Conservation (phyloP, 73 alveolate genomes). For the Vitrella brassicaformis region DNA sequence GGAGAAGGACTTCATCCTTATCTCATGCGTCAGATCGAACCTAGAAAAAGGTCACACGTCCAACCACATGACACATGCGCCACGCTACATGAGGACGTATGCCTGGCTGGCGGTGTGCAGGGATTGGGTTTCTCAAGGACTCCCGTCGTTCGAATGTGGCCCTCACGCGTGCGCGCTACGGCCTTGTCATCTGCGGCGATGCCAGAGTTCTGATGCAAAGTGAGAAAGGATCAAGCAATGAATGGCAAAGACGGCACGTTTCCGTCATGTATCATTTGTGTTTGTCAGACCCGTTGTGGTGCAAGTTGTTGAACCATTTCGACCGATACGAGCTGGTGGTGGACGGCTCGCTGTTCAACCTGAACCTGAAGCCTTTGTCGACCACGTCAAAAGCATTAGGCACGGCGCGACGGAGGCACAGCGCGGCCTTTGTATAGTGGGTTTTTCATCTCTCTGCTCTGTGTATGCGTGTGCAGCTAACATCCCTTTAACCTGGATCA, state of each 20-base stretch:
- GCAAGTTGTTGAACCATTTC: slow-evolving; percentile 81
- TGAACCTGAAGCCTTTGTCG: slow-evolving; percentile 3
- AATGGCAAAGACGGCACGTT: slow-evolving; percentile 3
- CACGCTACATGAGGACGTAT: too few species aligned
- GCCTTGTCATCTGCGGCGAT: slow-evolving; percentile 94
- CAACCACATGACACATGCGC: too few species aligned
- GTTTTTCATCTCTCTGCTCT: too few species aligned
- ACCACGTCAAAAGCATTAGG: too few species aligned
- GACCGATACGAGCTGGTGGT: slow-evolving; percentile 83
- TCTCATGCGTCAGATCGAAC: slow-evolving; percentile 94
- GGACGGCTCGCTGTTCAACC: slow-evolving; percentile 76
- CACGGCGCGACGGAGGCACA: too few species aligned
- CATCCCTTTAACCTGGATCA: too few species aligned
- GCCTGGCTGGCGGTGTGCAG: too few species aligned
- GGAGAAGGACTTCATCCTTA: slow-evolving; percentile 90
- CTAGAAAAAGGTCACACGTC: slow-evolving; percentile 34
- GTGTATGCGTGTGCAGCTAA: too few species aligned
- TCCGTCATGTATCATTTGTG: neutral
- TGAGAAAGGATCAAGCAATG: slow-evolving; percentile 15
- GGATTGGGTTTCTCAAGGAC: slow-evolving; percentile 93
- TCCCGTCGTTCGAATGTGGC: slow-evolving; percentile 98
- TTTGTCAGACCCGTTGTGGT: slow-evolving; percentile 62
- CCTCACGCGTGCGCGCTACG: slow-evolving; percentile 97
- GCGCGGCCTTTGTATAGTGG: too few species aligned
- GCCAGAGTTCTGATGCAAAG: slow-evolving; percentile 73